Evolutionary conservation across 805 yeast species (phyloP).

Genomic region (Kuraishia cidri): DNA sequence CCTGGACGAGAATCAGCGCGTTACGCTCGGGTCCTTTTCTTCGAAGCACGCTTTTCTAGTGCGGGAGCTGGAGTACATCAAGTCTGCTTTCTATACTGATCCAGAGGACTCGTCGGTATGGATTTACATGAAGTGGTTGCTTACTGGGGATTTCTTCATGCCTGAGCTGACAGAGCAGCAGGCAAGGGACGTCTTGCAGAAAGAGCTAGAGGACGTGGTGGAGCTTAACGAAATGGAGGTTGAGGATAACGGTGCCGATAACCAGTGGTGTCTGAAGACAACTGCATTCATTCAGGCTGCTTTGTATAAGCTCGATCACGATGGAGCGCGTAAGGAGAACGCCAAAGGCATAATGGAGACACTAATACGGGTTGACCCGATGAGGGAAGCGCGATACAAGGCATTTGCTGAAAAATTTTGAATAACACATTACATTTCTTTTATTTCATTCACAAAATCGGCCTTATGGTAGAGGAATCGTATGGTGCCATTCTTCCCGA

Average conservation of each 20-base stretch:
- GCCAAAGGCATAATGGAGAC: constrained; percentile 26
- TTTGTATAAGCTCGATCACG: constrained; percentile 8
- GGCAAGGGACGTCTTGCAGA: constrained; percentile 27
- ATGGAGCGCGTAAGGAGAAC: constrained; percentile 16
- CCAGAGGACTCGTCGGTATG: constrained; percentile 93
- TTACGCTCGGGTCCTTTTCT: constrained; percentile 4
- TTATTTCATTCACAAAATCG: constrained; percentile 15
- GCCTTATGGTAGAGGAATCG: constrained; percentile 21
- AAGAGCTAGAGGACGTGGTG: constrained; percentile 37
- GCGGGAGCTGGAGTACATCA: constrained; percentile 59
- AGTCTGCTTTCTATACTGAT: constrained; percentile 85
- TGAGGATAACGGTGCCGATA: constrained; percentile 54
- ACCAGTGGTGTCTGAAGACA: constrained; percentile 70
- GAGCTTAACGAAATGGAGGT: constrained; percentile 69
- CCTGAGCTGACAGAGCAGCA: constrained; percentile 16
- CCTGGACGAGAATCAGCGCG: constrained; percentile 3
- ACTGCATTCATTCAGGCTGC: constrained; percentile 35
- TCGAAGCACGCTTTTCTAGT: constrained; percentile 23
- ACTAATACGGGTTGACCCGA: constrained; percentile 51
- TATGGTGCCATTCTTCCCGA: constrained; percentile 19
- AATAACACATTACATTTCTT: constrained; percentile 1
- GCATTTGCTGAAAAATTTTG: constrained; percentile 19
- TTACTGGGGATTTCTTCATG: constrained; percentile 31
- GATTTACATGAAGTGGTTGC: constrained; percentile 81
- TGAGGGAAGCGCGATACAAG: constrained; percentile 51